phyloP scores from a whole-genome alignment of 1,284 basidiomycete genomes.

The Paramarasmius palmivorus region DNA sequence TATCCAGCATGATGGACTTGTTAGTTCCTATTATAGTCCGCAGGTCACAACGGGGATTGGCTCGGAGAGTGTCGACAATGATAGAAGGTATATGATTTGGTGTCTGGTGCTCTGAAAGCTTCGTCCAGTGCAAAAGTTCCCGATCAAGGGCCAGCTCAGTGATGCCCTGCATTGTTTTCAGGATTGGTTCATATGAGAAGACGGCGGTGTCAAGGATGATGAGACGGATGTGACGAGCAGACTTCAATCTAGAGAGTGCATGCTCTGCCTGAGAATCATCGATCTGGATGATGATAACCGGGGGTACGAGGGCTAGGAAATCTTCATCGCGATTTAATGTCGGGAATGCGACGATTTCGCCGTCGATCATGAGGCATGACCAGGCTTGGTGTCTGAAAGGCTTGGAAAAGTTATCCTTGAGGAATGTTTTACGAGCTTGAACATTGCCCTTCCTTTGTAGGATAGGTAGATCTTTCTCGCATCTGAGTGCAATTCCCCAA shows the following conservation, averaged over 20 bases:
- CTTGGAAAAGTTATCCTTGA: conserved; percentile 35
- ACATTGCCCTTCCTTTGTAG: conserved; percentile 33
- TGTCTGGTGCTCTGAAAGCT: conserved; percentile 20
- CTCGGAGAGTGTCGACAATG: conserved; percentile 35
- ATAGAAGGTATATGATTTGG: conserved; percentile 10
- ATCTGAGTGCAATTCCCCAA: conserved; percentile 49
- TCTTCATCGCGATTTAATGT: conserved; percentile 55
- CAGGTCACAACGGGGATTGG: conserved; percentile 41
- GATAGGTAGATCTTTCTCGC: conserved; percentile 41
- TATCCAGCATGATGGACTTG: conserved; percentile 47
- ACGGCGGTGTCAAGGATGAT: conserved; percentile 61
- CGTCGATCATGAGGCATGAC: conserved; percentile 49
- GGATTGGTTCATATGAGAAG: conserved; percentile 61
- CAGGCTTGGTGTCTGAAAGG: conserved; percentile 52
- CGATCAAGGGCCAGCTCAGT: conserved; percentile 41
- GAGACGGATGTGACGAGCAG: conserved; percentile 38
- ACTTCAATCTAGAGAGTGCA: conserved; percentile 41
- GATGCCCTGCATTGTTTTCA: conserved; percentile 50
- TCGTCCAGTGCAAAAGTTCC: conserved; percentile 57
- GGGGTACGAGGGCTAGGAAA: conserved; percentile 44
- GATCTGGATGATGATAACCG: conserved; percentile 52
- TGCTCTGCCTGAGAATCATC: conserved; percentile 39
- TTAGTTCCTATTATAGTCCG: conserved; percentile 34
- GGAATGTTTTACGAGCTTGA: background rate
- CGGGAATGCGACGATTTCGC: conserved; percentile 51